Evolutionary conservation across 2,329 filamentous ascomycete genomes (phyloP), one percentile per base, ranked within the genome.

Genomic region (Neofusicoccum ribis): DNA sequence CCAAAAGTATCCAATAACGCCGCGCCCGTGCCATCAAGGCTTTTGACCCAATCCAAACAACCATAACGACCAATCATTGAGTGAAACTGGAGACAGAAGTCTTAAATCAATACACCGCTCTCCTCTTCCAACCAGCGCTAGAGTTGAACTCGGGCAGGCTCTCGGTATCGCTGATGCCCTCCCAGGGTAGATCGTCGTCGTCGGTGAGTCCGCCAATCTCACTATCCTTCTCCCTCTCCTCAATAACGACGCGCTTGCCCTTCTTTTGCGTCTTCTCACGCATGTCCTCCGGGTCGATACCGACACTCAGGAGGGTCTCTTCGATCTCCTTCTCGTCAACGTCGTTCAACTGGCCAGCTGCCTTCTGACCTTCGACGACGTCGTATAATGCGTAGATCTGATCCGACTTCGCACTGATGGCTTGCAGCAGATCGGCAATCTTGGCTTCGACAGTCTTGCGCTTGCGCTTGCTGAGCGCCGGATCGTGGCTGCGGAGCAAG

Each of bases 321-420:
- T 82, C 80, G 15, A 80, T 71, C 50, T 78, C 74, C 34, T 78
- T 70, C 63, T 78, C 77, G 49, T 89, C 80, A 70, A 88, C 84
- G 20, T 86, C 84, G 85, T 83, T 90, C 88, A 68, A 84, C 82
- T 71, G 87, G 0, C 87, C 87, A 2, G 84, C 83, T 39, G 82
- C 82, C 79, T 90, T 91, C 74, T 93, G 91, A 5, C 89, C 91
- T 76, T 94, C 91, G 0, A 95, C 82, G 1, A 95, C 91, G 74
- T 96, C 92, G 70, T 93, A 91, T 14, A 96, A 82, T 47, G 87
- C 85, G 78, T 96, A 96, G 47, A 96, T 88, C 76, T 93, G 90
- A 67, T 91, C 89, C 31, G 88, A 87, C 77, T 93, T 92, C 72
- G 85, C 83, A 71, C 93, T 89, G 27, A 92, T 85, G 61, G 85